Conservation (phyloP, 495 filamentous ascomycete genomes). For the Choiromyces venosus region DNA sequence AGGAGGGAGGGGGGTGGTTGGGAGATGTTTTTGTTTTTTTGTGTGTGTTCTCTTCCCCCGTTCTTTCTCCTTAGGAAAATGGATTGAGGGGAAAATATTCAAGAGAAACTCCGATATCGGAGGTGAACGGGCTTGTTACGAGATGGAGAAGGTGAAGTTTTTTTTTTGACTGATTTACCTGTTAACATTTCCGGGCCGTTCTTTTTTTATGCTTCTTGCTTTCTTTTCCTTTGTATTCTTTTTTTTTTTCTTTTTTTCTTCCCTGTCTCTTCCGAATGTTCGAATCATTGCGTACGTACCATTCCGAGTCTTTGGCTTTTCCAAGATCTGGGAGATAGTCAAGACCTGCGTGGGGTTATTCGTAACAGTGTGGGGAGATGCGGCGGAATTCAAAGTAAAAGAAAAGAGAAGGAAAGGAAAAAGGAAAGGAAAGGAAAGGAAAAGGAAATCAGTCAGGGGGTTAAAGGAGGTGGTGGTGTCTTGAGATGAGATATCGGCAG, state of each 20-base stretch:
- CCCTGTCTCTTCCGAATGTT: neutral
- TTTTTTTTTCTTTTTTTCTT: neutral
- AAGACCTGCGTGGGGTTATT: constrained; percentile 20
- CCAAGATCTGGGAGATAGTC: constrained; percentile 32
- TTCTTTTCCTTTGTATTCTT: neutral
- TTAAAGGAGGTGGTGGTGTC: constrained; percentile 4
- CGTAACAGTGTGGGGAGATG: constrained; percentile 28
- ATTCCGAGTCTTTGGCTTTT: constrained; percentile 19
- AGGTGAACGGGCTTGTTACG: constrained; percentile 25
- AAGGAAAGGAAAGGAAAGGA: neutral
- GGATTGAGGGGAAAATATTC: neutral
- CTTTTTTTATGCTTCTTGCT: neutral
- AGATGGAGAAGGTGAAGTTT: constrained; percentile 31
- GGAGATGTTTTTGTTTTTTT: neutral
- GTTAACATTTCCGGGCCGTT: neutral
- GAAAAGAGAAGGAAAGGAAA: neutral
- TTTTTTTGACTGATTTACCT: constrained; percentile 3
- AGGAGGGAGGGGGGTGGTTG: neutral
- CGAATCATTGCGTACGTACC: constrained; percentile 6
- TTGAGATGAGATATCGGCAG: neutral
- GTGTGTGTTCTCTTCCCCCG: neutral
- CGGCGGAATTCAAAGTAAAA: neutral
- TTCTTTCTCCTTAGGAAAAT: neutral
- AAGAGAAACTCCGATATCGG: neutral
- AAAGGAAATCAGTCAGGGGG: constrained; percentile 19